These are phyloP conservation scores for Irineochytrium annulatum DNA, from an alignment of 192 early-diverging fungal species.

Conservation along the genomic window DNA sequence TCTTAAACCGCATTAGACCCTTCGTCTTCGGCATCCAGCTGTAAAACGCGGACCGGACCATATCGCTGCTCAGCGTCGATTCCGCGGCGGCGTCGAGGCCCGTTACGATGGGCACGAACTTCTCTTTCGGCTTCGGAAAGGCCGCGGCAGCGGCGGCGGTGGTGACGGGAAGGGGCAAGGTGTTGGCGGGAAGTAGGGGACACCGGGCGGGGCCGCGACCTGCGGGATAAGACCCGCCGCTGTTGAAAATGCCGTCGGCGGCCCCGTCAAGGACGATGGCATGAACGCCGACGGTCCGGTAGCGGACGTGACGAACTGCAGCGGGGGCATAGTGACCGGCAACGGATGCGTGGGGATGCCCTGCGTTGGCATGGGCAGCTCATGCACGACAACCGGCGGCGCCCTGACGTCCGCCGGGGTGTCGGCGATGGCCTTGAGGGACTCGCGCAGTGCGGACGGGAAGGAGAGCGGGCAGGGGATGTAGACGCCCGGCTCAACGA, in stretches of 20 bases:
- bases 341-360: neutral
- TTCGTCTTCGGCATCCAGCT: neutral
- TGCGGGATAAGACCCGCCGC: neutral
- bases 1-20: neutral
- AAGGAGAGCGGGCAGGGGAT: neutral
- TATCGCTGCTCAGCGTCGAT: neutral
- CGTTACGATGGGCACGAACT: neutral
- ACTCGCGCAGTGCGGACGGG: neutral
- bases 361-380: neutral
- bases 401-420: neutral
- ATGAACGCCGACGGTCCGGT: too few species aligned
- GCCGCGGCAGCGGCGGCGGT: neutral
- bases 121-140: neutral
- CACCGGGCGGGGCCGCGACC: neutral
- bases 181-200: neutral
- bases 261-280: neutral
- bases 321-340: neutral
- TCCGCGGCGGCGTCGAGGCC: neutral
- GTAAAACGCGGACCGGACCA: neutral
- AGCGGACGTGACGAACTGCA: too few species aligned
- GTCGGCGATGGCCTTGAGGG: neutral
- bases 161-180: neutral
- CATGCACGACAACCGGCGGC: neutral
- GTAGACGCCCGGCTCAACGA: neutral
- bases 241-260: neutral